Evolutionary conservation across 352 stramenopile species (phyloP), one percentile per base, ranked within the genome.

Genomic region (Globisporangium viniferum): DNA sequence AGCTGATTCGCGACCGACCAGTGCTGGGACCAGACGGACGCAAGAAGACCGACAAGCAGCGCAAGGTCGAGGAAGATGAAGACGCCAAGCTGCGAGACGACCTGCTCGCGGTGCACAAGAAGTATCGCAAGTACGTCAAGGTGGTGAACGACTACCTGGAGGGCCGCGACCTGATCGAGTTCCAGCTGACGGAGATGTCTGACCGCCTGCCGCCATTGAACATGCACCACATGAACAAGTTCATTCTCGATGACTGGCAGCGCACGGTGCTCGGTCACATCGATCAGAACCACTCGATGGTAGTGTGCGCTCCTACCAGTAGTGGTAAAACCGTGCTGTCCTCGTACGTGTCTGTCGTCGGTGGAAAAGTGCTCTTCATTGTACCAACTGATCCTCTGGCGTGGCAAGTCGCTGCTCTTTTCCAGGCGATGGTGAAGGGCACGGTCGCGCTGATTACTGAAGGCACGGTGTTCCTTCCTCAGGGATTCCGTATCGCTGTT

Each of bases 341-440:
- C 20, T 94, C 86, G 15, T 93, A 95, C 64, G 85, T 93, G 46
- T 92, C 87, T 5, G 85, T 93, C 0, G 86, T 91, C 20, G 86
- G 82, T 7, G 82, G 83, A 33, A 94, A 93, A 67, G 86, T 94
- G 69, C 74, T 94, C 8, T 94, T 92, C 63, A 84, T 95, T 36
- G 95, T 99, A 41, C 97, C 97, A 7, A 99, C 97, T 49, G 97
- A 99, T 77, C 97, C 97, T 36, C 85, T 99, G 7, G 97, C 98
- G 20, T 99, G 97, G 97, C 97, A 99, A 76, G 97, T 99, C 68
- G 97, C 97, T 1, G 97, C 97, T 15, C 90, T 99, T n/a, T 99
- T 99, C 86, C 96, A 99, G 73, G 89, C 98, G 48, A 98, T 99
- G 77, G 97, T 99, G 63, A 97, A 97, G 72, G 96, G 97, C 22